These are phyloP conservation scores for Melanomma pulvis-pyrius DNA, from an alignment of 495 filamentous ascomycete species.

Conservation along the genomic window DNA sequence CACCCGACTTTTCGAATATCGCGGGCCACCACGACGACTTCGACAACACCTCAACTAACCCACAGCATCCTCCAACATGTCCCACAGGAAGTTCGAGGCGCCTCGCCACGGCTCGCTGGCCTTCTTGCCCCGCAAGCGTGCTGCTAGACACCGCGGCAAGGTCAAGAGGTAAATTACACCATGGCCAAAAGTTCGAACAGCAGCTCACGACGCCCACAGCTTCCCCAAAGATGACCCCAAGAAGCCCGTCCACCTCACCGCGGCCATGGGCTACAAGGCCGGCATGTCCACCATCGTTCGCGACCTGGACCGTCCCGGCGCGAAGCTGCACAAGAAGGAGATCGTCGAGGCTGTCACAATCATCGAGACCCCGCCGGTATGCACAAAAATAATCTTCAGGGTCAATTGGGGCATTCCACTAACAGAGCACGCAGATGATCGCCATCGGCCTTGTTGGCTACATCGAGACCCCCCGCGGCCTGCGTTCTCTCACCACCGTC, in stretches of 20 bases:
- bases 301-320: slow-evolving; percentile 98
- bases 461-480: slow-evolving; percentile 99
- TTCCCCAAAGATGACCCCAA: slow-evolving; percentile 99
- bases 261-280: slow-evolving; percentile 99
- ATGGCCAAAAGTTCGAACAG: slow-evolving; percentile 3
- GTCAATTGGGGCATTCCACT: slow-evolving; percentile 47
- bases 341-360: slow-evolving; percentile 98
- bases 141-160: slow-evolving; percentile 93
- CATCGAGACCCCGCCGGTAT: slow-evolving; percentile 99
- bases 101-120: slow-evolving; percentile 98
- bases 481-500: slow-evolving; percentile 98
- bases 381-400: slow-evolving; percentile 43
- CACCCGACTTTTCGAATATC: background rate
- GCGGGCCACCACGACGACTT: slow-evolving; percentile 6
- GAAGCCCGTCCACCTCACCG: slow-evolving; percentile 98
- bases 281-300: slow-evolving; percentile 99
- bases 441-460: slow-evolving; percentile 99
- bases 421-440: slow-evolving; percentile 79
- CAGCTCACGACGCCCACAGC: slow-evolving; percentile 51
- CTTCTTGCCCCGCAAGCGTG: slow-evolving; percentile 96
- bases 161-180: slow-evolving; percentile 81
- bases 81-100: slow-evolving; percentile 62
- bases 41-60: slow-evolving; percentile 25
- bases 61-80: slow-evolving; percentile 39
- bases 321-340: slow-evolving; percentile 99